Evolutionary conservation across 2,329 filamentous ascomycete species (phyloP).

Genomic region (Stachybotrys echinatus): DNA sequence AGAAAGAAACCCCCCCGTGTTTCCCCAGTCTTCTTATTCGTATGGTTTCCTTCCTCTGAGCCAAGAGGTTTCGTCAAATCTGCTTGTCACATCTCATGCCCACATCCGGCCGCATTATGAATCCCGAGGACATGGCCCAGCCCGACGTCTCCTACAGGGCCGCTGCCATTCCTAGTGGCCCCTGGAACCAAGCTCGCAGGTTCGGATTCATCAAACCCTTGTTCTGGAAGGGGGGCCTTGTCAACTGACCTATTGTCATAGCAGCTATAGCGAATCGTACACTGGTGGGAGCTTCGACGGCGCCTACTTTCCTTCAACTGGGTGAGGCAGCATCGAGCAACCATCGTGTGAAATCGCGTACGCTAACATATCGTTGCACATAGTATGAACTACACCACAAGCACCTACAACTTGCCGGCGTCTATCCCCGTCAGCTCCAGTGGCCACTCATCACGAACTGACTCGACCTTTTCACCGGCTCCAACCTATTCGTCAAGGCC

Average conservation of each 20-base stretch:
- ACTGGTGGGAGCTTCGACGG: conserved; percentile 29
- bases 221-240: neutral
- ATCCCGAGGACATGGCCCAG: conserved; percentile 38
- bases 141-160: conserved; percentile 43
- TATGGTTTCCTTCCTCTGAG: conserved; percentile 19
- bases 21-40: conserved; percentile 15
- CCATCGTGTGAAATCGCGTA: neutral
- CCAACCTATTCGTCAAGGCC: conserved; percentile 37
- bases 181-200: conserved; percentile 49
- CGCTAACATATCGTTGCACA: conserved; percentile 11
- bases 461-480: conserved; percentile 32
- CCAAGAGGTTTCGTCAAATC: neutral
- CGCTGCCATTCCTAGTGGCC: conserved; percentile 38
- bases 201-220: conserved; percentile 29
- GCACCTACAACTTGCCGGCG: conserved; percentile 22
- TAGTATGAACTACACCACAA: conserved; percentile 38
- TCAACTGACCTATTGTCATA: conserved; percentile 8
- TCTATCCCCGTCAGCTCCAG: conserved; percentile 22
- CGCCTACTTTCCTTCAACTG: conserved; percentile 29
- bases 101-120: conserved; percentile 19
- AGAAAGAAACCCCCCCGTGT: conserved; percentile 6
- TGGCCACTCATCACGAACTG: conserved; percentile 30
- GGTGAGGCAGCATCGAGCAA: conserved; percentile 25
- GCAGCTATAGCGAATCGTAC: conserved; percentile 24
- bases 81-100: neutral